Evolutionary conservation across 208 protist genomes (phyloP).

Genomic region (Giardia duodenalis): DNA sequence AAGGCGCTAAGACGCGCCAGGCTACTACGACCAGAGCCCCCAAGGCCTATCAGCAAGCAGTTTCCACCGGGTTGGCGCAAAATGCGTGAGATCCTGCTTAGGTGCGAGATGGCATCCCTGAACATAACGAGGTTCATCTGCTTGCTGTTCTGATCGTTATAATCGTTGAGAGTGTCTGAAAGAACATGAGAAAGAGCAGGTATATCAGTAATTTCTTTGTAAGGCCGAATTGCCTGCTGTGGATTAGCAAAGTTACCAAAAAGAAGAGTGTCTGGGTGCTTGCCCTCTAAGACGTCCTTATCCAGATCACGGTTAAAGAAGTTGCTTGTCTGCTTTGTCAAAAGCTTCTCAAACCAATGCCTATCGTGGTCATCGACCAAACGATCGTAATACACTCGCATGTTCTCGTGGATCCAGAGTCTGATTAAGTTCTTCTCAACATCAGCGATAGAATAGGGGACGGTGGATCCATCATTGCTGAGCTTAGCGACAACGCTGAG

Average conservation of each 20-base stretch:
- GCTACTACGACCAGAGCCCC: slow-evolving; percentile 74
- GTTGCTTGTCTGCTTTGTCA: slow-evolving; percentile 49
- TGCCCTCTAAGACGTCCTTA: background rate
- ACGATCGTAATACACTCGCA: slow-evolving; percentile 83
- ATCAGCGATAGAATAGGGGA: background rate
- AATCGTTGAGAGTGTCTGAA: slow-evolving; percentile 72
- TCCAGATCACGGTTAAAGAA: background rate
- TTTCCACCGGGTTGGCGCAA: slow-evolving; percentile 78
- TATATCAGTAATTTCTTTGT: slow-evolving; percentile 72
- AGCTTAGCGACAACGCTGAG: slow-evolving; percentile 50
- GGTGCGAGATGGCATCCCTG: slow-evolving; percentile 56
- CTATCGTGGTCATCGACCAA: slow-evolving; percentile 74
- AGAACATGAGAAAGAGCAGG: slow-evolving; percentile 58
- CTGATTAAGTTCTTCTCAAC: slow-evolving; percentile 56
- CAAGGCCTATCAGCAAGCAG: slow-evolving; percentile 84
- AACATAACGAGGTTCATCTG: slow-evolving; percentile 74
- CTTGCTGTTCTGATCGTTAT: slow-evolving; percentile 64
- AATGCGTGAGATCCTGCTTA: slow-evolving; percentile 79
- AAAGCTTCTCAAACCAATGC: slow-evolving; percentile 55
- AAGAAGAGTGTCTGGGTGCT: slow-evolving; percentile 59
- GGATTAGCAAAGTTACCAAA: slow-evolving; percentile 39
- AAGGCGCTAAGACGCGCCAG: slow-evolving; percentile 62
- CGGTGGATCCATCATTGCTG: background rate
- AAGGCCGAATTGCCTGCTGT: slow-evolving; percentile 61
- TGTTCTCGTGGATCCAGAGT: slow-evolving; percentile 86